These are phyloP conservation scores for Thermothielavioides terrestris DNA, from an alignment of 495 filamentous ascomycete species.

Conservation along the genomic window DNA sequence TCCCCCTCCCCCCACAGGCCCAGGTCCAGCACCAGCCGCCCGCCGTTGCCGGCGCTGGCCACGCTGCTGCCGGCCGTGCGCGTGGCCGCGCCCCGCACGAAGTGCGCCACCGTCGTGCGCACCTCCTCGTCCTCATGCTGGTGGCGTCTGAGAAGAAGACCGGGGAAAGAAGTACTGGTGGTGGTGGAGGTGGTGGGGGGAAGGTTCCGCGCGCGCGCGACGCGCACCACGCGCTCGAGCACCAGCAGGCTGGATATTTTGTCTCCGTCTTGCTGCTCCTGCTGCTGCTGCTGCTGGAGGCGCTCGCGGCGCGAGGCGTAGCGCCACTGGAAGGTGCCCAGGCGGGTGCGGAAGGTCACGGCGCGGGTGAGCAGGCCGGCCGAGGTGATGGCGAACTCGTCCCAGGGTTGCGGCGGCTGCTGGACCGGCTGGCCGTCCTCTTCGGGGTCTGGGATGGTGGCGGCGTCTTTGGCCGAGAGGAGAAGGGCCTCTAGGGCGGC, in stretches of 20 bases:
- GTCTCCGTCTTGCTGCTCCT: too few relatives aligned
- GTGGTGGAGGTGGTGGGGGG: neutral
- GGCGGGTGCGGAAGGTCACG: slow-evolving; percentile 29
- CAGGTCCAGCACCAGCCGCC: slow-evolving; percentile 38
- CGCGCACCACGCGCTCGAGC: slow-evolving; percentile 24
- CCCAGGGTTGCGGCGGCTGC: neutral
- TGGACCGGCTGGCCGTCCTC: neutral
- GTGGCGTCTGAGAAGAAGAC: neutral
- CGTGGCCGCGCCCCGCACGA: slow-evolving; percentile 36
- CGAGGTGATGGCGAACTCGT: slow-evolving; percentile 26
- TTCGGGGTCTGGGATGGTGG: neutral
- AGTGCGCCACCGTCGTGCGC: slow-evolving; percentile 32
- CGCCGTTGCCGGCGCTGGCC: slow-evolving; percentile 45
- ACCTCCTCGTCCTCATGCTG: slow-evolving; percentile 13
- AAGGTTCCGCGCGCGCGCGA: neutral
- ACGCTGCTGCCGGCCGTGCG: slow-evolving; percentile 35
- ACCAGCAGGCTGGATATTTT: slow-evolving; percentile 28
- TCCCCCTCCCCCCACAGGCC: slow-evolving; percentile 10
- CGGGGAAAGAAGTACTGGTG: neutral
- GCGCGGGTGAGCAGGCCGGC: slow-evolving; percentile 34
- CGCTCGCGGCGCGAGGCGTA: slow-evolving; percentile 35
- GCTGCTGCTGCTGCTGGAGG: neutral
- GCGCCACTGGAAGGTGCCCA: slow-evolving; percentile 40
- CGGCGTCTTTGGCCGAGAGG: neutral
- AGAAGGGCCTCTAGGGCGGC: neutral